Percentiles rank a stretch among this genome's conserved stretches.
phyloP scores from a whole-genome alignment of 1,284 basidiomycete genomes.

The Pterulicium gracile region DNA sequence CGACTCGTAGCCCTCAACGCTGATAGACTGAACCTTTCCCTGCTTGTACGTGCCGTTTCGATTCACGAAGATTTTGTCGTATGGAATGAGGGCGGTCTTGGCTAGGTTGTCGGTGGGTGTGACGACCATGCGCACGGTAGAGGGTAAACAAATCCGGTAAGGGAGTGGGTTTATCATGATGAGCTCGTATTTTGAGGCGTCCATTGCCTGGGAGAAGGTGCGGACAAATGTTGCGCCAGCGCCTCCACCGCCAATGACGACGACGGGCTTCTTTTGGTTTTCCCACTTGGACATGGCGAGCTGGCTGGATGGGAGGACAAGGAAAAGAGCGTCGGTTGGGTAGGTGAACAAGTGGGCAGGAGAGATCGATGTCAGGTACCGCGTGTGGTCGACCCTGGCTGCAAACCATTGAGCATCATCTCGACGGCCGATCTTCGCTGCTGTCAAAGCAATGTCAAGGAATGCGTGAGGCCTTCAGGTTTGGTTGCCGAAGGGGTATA shows the following conservation, averaged over 20 bases:
- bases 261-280: constrained; percentile 12
- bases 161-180: constrained; percentile 19
- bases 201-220: constrained; percentile 18
- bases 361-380: no score
- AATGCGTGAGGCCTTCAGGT: no score
- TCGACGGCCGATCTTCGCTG: no score
- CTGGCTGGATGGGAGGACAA: not conserved
- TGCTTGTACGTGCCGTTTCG: constrained; percentile 27
- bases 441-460: no score
- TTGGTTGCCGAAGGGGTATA: no score
- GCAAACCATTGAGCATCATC: no score
- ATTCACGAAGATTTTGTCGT: constrained; percentile 30
- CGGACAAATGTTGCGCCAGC: constrained; percentile 15
- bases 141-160: constrained; percentile 16
- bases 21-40: constrained; percentile 28
- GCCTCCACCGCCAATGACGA: constrained; percentile 21
- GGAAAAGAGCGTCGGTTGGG: no score
- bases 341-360: no score
- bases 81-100: constrained; percentile 5
- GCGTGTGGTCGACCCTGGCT: no score
- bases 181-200: constrained; percentile 16
- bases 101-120: constrained; percentile 19
- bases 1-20: constrained; percentile 16
- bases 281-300: constrained; percentile 15
- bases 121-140: constrained; percentile 18